Base-by-base conservation (phyloP, 768 basidiomycete species). In the Tulasnella sp. region DNA sequence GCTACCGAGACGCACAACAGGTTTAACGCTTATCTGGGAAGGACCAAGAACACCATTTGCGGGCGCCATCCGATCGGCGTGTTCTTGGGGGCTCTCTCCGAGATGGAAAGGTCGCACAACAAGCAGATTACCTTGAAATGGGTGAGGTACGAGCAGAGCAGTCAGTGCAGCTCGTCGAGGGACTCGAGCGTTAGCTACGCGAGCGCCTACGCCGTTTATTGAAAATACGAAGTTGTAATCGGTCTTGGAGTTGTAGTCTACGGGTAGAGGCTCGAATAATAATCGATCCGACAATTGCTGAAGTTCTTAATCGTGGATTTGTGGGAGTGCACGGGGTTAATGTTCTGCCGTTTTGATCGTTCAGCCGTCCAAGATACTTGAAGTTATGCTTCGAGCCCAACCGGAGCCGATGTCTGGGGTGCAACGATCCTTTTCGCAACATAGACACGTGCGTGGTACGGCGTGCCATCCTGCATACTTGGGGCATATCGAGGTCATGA, bases 141-240 rank as follows among this genome's bases (percentile, higher is more conserved):
- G 92, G 95, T 98, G 34, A 88, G 93, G 83, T 99, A 99, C 85
- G 96, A 95, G 85, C 97, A 99, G 86, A 99, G 96, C 84, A 94
- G 92, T 84, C 88, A 89, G 79, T 96, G 94, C 84, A 82, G 87
- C 82, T 90, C 86, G 24, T 84, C 93, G 78, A 86, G 88, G 73
- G 95, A 96, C 85, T 95, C 93, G 46, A 98, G 97, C 84, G 98
- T 99, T 31, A 97, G 96, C 86, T 99, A 99, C 84, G 97, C 96
- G 11, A 97, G 96, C 85, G 98, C 93, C 42, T 96, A 92, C 86
- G 87, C 95, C 69, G 89, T 87, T 48, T 90, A 95, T 85, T 93
- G 88, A 82, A 37, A 69, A 69, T 37, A 28, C 34, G 28, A 18
- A 37, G 64, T 31, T 31, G n/a, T 37, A 69, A 16, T 31, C 14